Evolutionary conservation across 2,329 filamentous ascomycete genomes (phyloP).

Genomic region (Aspergillus novoparasiticus): DNA sequence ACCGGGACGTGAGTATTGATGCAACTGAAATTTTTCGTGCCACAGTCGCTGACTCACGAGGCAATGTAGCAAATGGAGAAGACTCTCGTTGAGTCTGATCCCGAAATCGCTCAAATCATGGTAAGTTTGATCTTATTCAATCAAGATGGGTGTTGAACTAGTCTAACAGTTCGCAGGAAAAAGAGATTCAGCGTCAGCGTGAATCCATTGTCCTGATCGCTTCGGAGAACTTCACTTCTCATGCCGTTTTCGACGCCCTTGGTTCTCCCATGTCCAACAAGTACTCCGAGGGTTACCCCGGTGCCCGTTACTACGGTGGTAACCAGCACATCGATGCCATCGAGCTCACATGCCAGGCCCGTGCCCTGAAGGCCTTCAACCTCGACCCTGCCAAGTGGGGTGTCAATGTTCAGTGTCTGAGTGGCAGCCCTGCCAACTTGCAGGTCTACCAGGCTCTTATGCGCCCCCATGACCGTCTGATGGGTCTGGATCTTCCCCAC

Average conservation of each 20-base stretch:
- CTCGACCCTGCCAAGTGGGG: conserved; percentile 89
- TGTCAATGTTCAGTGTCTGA: conserved; percentile 95
- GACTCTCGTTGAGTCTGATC: conserved; percentile 85
- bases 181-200: conserved; percentile 93
- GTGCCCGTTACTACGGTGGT: conserved; percentile 97
- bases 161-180: conserved; percentile 62
- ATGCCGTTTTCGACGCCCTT: conserved; percentile 95
- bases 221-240: conserved; percentile 98
- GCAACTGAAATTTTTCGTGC: conserved; percentile 12
- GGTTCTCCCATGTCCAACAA: conserved; percentile 97
- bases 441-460: conserved; percentile 97
- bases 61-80: conserved; percentile 84
- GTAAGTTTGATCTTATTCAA: conserved; percentile 54
- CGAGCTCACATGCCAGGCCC: conserved; percentile 90
- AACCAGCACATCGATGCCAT: conserved; percentile 99
- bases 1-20: conserved; percentile 61
- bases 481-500: conserved; percentile 95
- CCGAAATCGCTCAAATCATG: conserved; percentile 96
- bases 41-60: conserved; percentile 36
- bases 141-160: not conserved
- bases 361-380: conserved; percentile 89
- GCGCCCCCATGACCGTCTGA: conserved; percentile 89
- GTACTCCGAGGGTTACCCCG: conserved; percentile 98
- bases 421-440: conserved; percentile 91
- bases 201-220: conserved; percentile 99